Evolutionary conservation across 768 basidiomycete species (phyloP).

Genomic region (Astraeus odoratus): DNA sequence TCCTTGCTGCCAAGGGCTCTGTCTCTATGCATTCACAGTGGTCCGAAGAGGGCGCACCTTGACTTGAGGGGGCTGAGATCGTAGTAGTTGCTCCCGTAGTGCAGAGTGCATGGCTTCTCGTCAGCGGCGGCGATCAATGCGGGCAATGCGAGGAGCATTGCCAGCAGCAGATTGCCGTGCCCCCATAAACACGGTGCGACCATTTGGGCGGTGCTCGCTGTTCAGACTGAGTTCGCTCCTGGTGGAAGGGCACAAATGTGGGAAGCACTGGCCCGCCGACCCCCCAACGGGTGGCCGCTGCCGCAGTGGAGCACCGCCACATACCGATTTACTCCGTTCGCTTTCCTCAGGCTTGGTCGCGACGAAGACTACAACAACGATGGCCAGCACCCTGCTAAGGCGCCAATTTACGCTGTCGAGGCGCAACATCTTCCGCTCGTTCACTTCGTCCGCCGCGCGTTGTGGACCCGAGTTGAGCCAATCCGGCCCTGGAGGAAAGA

Average conservation of each 20-base stretch:
- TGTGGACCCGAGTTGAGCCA: slow-evolving; percentile 17
- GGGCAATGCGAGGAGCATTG: slow-evolving; percentile 4
- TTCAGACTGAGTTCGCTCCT: no score
- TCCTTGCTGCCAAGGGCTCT: slow-evolving; percentile 45
- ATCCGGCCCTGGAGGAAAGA: slow-evolving; percentile 37
- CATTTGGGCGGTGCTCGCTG: no score
- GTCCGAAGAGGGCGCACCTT: slow-evolving; percentile 33
- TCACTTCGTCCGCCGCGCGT: slow-evolving; percentile 19
- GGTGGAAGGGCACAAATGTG: no score
- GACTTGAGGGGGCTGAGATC: slow-evolving; percentile 58
- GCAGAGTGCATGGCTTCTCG: slow-evolving; percentile 58
- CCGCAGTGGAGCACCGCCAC: slow-evolving; percentile 13
- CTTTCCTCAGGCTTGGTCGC: slow-evolving; percentile 3
- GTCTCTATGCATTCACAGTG: not conserved
- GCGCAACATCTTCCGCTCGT: slow-evolving; percentile 18
- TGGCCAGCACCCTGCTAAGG: slow-evolving; percentile 64
- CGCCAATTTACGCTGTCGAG: slow-evolving; percentile 41
- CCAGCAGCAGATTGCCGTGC: slow-evolving; percentile 3
- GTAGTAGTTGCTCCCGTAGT: slow-evolving; percentile 50
- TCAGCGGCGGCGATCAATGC: slow-evolving; percentile 16
- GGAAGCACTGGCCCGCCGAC: no score
- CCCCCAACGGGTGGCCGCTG: slow-evolving; percentile 8
- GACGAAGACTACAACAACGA: slow-evolving; percentile 32
- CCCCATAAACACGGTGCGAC: slow-evolving; percentile 4
- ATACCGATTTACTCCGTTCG: slow-evolving; percentile 22